Conservation (phyloP, 2,329 filamentous ascomycete genomes). For the Cladobotryum protrusum region DNA sequence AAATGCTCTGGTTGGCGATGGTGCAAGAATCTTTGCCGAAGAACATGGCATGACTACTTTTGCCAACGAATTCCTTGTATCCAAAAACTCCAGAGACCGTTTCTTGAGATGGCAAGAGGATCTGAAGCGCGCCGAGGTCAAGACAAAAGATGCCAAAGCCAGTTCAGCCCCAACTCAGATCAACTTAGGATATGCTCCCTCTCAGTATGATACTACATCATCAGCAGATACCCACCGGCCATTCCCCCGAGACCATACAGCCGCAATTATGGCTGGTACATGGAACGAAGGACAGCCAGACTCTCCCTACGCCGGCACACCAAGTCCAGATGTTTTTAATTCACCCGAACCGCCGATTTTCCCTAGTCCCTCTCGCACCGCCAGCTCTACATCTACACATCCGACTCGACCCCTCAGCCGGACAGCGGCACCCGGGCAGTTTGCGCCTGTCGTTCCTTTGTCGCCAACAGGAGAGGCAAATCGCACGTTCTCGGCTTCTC, state of each 20-base stretch:
- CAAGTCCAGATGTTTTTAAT: constrained; percentile 15
- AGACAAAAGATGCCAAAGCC: constrained; percentile 23
- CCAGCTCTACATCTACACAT: background rate
- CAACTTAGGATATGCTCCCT: constrained; percentile 20
- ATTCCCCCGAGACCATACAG: constrained; percentile 42
- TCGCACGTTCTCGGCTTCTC: background rate
- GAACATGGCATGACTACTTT: constrained; percentile 69
- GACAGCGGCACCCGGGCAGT: background rate
- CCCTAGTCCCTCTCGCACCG: constrained; percentile 2
- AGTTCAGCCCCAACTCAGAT: constrained; percentile 12
- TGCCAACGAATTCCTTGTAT: constrained; percentile 73
- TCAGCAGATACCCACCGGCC: constrained; percentile 19
- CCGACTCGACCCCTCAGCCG: background rate
- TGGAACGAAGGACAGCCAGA: constrained; percentile 60
- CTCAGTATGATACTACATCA: constrained; percentile 28
- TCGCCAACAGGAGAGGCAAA: background rate
- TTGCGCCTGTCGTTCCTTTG: background rate
- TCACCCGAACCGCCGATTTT: constrained; percentile 15
- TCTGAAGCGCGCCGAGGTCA: constrained; percentile 55
- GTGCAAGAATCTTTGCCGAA: constrained; percentile 79
- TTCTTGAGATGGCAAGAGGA: constrained; percentile 75
- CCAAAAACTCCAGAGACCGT: constrained; percentile 69
- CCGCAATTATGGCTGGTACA: constrained; percentile 49
- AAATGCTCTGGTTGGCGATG: constrained; percentile 81
- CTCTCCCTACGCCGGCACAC: constrained; percentile 39